Evolutionary conservation across 495 filamentous ascomycete species (phyloP), one percentile per base, ranked within the genome.

Genomic region (Immersiella caudata): DNA sequence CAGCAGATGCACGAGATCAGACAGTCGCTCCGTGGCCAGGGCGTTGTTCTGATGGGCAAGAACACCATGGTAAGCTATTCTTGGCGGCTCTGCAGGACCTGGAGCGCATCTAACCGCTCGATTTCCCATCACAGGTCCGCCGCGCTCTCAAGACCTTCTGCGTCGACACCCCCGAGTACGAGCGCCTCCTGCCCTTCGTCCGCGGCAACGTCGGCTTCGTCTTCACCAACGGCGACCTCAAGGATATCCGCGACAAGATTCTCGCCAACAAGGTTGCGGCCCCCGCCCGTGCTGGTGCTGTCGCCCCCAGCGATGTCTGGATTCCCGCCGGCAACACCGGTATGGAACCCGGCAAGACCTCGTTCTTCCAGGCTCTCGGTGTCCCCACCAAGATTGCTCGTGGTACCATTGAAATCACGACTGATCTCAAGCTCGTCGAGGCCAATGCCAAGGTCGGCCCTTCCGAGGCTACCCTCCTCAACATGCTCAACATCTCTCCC

Each of bases 1-100:
- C 95, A 99, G 89, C 95, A 99, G 89, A 99, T 99, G 95, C 95
- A 99, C 91, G 95, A 99, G 88, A 98, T 98, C 80, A 91, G 95
- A 82, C 84, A 88, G 74, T 82, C 90, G 75, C 88, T 97, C 79
- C 91, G 94, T 81, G 90, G 91, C 49, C 84, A 96, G 79, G 94
- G 87, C 82, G 90, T 97, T 73, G 93, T 98, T 70, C 87, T 98
- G 81, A 99, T 99, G 95, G 95, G 95, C 77, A 99, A 99, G 89
- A 99, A 99, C 87, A 98, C 94, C 79, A 98, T 98, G 94, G 93
- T 93, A 80, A 59, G 85, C 52, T 21, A 36, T 68, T 67, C 20
- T n/a, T 6, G n/a, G 27, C 20, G 5, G 20, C 49, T 25, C 21
- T 8, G 11, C 16, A 14, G 40, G 16, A 18, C 5, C 40, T 46